These are phyloP conservation scores for Exophiala viscosa DNA, from an alignment of 2,329 filamentous ascomycete genomes.

Conservation along the genomic window DNA sequence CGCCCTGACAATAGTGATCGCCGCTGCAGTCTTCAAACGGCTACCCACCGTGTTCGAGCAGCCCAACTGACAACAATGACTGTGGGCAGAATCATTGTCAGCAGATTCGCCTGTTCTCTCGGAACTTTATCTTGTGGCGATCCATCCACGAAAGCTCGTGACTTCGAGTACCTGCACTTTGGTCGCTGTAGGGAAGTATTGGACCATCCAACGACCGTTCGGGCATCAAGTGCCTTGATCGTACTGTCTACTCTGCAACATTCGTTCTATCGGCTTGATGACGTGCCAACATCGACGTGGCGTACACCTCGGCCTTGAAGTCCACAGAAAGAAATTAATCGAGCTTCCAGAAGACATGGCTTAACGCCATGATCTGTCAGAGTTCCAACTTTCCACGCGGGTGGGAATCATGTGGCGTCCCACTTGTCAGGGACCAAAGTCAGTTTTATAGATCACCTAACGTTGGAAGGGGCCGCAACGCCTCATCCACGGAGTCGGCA, in stretches of 20 bases:
- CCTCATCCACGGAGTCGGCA: slow-evolving; percentile 19
- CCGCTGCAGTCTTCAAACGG: slow-evolving; percentile 16
- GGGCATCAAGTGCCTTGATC: slow-evolving; percentile 13
- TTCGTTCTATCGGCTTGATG: neutral
- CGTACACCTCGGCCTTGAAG: neutral
- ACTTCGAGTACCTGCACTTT: slow-evolving; percentile 8
- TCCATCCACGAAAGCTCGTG: slow-evolving; percentile 6
- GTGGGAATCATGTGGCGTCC: slow-evolving; percentile 12
- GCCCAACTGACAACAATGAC: neutral
- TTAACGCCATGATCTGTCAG: slow-evolving; percentile 2
- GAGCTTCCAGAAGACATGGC: slow-evolving; percentile 20
- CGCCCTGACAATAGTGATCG: slow-evolving; percentile 7
- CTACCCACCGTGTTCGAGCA: neutral
- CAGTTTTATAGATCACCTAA: slow-evolving; percentile 8
- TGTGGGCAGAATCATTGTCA: no score
- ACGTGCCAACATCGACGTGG: slow-evolving; percentile 1
- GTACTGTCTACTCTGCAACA: neutral
- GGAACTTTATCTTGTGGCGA: no score
- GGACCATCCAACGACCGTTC: slow-evolving; percentile 7
- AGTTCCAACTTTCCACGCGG: slow-evolving; percentile 5
- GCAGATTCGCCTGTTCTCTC: no score
- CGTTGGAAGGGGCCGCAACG: slow-evolving; percentile 10
- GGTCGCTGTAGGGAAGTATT: neutral
- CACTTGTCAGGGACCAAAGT: slow-evolving; percentile 6
- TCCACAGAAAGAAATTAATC: slow-evolving; percentile 14